Base-by-base conservation (phyloP, 2,329 filamentous ascomycete genomes). In the Parafenestella ontariensis region DNA sequence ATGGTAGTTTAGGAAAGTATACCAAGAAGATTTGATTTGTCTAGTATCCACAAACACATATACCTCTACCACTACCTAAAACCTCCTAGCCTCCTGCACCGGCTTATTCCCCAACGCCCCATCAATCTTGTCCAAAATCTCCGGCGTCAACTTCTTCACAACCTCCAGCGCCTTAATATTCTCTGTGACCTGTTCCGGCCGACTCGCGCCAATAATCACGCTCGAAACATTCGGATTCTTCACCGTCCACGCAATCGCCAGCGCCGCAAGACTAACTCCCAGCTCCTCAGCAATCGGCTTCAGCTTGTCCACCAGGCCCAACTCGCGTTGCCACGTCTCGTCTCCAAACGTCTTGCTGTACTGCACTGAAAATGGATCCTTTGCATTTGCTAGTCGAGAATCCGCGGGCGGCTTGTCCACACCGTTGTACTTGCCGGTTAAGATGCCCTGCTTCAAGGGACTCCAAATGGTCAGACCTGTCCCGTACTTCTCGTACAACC, bases 371-470 rank as follows among this genome's bases (percentile, higher is more conserved):
- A 89, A 46, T 82, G 31, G 79, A 59, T 87, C 81, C 44, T 83
- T 78, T 36, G 82, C 82, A 64, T 83, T 80, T 3, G 83, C 82
- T 51, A 88, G 80, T 40, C 87, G 79, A 23, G 83, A 86, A 58
- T 81, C 83, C 59, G 82, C 78, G 15, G 84, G 83, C 47, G 86
- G 82, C 48, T 81, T 82, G 62, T 87, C 66, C 1, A 63, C 66
- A 60, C 86, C 79, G 70, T 86, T 86, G 78, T 87, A 87, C 77
- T 87, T 87, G 61, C 85, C 85, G 11, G 82, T 86, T 49, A 87
- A 72, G 26, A 87, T 71, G 47, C 85, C 85, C 42, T 79, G 82
- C 47, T 82, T 82, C 13, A 87, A 78, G 11, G 85, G 83, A 24
- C 78, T 81, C 76, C 81, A 86, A 62, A 80, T 81, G 20, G 81